phyloP scores from a whole-genome alignment of 768 basidiomycete genomes.

The Hygrophorus russula region DNA sequence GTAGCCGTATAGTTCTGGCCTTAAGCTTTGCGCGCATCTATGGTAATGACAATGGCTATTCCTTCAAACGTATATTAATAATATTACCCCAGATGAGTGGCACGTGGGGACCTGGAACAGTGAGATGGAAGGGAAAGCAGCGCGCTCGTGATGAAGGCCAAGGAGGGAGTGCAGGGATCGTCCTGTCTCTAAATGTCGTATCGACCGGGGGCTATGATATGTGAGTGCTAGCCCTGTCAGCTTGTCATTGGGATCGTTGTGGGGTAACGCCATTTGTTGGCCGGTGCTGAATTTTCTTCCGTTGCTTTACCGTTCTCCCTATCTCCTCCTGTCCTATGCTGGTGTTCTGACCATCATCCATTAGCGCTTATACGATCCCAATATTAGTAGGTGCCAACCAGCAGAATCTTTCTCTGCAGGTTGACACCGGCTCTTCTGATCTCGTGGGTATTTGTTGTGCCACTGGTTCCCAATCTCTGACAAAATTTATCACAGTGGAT shows the following conservation, averaged over 20 bases:
- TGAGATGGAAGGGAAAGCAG: slow-evolving; percentile 11
- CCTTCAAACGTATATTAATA: too few species aligned
- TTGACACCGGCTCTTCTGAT: slow-evolving; percentile 79
- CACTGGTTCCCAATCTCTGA: slow-evolving; percentile 1
- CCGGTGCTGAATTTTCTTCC: too few species aligned
- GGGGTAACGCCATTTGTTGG: too few species aligned
- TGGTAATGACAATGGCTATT: too few species aligned
- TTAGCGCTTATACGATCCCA: slow-evolving; percentile 56
- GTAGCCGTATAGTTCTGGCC: too few species aligned
- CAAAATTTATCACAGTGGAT: slow-evolving; percentile 49
- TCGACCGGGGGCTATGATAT: slow-evolving; percentile 42
- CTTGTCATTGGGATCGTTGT: too few species aligned
- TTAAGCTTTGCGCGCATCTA: too few species aligned
- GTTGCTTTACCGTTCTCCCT: too few species aligned
- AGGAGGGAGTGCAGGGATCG: slow-evolving; percentile 42
- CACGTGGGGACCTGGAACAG: slow-evolving; percentile 7
- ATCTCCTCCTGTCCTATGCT: background rate
- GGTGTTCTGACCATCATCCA: background rate
- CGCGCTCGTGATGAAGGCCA: slow-evolving; percentile 21
- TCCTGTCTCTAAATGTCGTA: slow-evolving; percentile 47
- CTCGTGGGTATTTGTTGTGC: slow-evolving; percentile 32
- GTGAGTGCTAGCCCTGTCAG: slow-evolving; percentile 31
- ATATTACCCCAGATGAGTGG: background rate
- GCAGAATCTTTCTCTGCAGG: slow-evolving; percentile 52
- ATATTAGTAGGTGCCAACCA: slow-evolving; percentile 37